A percentile compares a stretch with the other conserved stretches of the same genome.
Conservation (phyloP, 768 basidiomycete genomes). For the Rhizopogon sp. region DNA sequence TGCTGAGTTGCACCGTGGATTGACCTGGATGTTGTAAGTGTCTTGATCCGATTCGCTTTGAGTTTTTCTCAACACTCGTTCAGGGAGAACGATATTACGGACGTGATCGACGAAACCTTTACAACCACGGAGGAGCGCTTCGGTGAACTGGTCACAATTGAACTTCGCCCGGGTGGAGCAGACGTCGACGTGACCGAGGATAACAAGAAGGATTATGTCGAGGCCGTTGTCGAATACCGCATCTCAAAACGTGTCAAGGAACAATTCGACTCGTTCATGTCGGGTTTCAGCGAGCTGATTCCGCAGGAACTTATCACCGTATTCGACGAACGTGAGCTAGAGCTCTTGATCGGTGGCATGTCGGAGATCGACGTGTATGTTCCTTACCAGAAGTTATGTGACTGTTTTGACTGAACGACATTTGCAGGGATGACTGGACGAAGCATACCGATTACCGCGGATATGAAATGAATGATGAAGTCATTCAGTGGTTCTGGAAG, state of each 20-base stretch:
- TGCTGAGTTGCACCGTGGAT: conserved; percentile 87
- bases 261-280: conserved; percentile 99
- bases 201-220: conserved; percentile 99
- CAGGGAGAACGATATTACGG: conserved; percentile 97
- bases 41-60: not conserved
- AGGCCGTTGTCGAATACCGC: conserved; percentile 91
- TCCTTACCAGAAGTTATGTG: not conserved
- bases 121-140: conserved; percentile 97
- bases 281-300: conserved; percentile 99
- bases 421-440: conserved; percentile 86
- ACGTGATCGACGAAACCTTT: conserved; percentile 97
- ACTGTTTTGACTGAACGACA: not conserved
- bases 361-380: conserved; percentile 98
- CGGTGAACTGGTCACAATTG: conserved; percentile 96
- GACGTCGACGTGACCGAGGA: conserved; percentile 90
- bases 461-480: conserved; percentile 91
- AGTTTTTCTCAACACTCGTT: conserved; percentile 7
- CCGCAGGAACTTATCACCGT: conserved; percentile 97
- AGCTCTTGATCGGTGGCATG: conserved; percentile 97
- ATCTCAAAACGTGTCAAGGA: conserved; percentile 97
- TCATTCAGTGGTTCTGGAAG: conserved; percentile 99
- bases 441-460: conserved; percentile 99
- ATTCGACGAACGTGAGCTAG: conserved; percentile 97
- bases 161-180: conserved; percentile 84
- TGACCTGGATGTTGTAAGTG: conserved; percentile 98